phyloP scores from a whole-genome alignment of 176 grass and related monocot species.

The Lolium rigidum region DNA sequence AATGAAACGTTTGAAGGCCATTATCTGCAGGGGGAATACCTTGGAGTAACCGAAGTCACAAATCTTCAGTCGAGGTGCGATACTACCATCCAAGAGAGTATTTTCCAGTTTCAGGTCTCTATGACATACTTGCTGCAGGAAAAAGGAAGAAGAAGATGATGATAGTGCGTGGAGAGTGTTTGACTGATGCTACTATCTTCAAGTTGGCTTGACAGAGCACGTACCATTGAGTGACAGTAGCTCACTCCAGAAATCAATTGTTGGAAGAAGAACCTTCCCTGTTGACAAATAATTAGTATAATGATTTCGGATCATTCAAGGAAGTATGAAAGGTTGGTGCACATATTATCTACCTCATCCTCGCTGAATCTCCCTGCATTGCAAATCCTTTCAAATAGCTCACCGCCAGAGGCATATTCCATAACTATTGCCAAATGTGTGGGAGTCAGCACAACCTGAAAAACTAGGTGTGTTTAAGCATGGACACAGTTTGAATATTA shows the following conservation, averaged over 20 bases:
- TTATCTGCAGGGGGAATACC: slow-evolving; percentile 45
- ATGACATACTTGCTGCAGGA: slow-evolving; percentile 87
- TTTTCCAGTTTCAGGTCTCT: slow-evolving; percentile 96
- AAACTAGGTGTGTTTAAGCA: slow-evolving; percentile 44
- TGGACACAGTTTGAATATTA: neutral
- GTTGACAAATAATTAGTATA: slow-evolving; percentile 24
- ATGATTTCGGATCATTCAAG: neutral
- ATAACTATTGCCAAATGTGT: slow-evolving; percentile 98
- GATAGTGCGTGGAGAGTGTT: neutral
- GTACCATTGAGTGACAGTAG: slow-evolving; percentile 97
- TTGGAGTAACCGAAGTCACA: slow-evolving; percentile 98
- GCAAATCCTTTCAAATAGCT: slow-evolving; percentile 93
- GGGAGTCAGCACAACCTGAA: slow-evolving; percentile 89
- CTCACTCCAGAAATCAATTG: slow-evolving; percentile 94
- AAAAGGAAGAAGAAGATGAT: slow-evolving; percentile 9
- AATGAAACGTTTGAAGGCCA: neutral
- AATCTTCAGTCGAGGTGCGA: slow-evolving; percentile 85
- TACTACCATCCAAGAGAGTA: slow-evolving; percentile 89
- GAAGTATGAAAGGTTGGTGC: neutral
- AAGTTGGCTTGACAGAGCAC: neutral
- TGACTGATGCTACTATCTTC: neutral
- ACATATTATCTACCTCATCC: slow-evolving; percentile 67
- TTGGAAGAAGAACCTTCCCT: slow-evolving; percentile 96
- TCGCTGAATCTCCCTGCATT: slow-evolving; percentile 93
- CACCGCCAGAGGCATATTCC: slow-evolving; percentile 94